These are phyloP conservation scores for Protomyces lactucae-debilis DNA, from an alignment of 1,139 yeast genomes.

Conservation along the genomic window DNA sequence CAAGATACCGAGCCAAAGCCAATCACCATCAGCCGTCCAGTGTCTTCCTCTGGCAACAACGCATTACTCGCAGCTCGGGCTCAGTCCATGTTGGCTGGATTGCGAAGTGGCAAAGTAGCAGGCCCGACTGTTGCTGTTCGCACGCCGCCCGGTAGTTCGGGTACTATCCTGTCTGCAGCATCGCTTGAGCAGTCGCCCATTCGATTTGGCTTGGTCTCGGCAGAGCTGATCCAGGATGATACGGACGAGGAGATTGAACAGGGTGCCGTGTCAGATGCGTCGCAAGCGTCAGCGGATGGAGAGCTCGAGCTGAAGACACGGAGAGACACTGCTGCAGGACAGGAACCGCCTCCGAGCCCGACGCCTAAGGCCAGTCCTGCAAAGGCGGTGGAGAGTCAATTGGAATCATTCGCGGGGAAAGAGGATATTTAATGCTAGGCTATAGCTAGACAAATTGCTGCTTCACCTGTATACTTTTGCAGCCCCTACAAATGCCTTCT, in stretches of 20 bases:
- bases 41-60: constrained; percentile 18
- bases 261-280: not conserved
- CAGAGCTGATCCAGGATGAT: not conserved
- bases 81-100: constrained; percentile 29
- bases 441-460: not conserved
- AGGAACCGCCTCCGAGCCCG: not conserved
- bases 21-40: constrained; percentile 1
- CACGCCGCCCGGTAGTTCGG: constrained; percentile 1
- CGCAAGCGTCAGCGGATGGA: not conserved
- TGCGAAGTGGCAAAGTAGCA: constrained; percentile 27
- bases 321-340: not conserved
- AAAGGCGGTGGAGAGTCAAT: not conserved
- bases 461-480: constrained; percentile 14
- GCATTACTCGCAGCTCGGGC: constrained; percentile 28
- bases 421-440: not conserved
- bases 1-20: not conserved
- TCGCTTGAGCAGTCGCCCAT: constrained; percentile 4
- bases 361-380: not conserved
- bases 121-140: not conserved
- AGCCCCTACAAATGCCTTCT: constrained; percentile 22
- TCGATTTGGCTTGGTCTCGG: not conserved
- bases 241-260: not conserved
- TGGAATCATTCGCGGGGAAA: not conserved
- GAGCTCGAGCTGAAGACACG: not conserved
- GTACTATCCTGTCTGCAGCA: not conserved